Evolutionary conservation across 768 basidiomycete species (phyloP).

Genomic region (Chlorophyllum brunneum): DNA sequence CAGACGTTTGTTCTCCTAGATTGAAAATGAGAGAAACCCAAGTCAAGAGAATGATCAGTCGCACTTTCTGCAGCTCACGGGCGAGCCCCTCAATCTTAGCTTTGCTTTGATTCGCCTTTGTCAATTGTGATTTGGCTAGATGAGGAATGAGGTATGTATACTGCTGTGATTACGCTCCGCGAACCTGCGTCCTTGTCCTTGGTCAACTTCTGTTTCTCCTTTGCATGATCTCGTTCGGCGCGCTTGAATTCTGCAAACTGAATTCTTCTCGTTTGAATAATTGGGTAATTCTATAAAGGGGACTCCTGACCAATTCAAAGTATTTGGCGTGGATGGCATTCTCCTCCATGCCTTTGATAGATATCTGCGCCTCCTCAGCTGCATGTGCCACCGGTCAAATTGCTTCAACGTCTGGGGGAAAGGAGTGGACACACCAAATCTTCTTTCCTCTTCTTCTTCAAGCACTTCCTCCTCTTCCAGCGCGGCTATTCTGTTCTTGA

Average conservation of each 20-base stretch:
- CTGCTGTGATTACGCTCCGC: not conserved
- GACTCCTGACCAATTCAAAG: slow-evolving; percentile 70
- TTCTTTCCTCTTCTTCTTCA: slow-evolving; percentile 83
- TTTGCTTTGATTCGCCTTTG: slow-evolving; percentile 86
- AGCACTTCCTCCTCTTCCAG: slow-evolving; percentile 84
- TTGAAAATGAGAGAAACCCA: slow-evolving; percentile 5
- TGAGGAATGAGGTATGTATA: not conserved
- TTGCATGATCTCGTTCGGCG: slow-evolving; percentile 83
- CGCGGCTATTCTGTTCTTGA: slow-evolving; percentile 86
- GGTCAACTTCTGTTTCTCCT: slow-evolving; percentile 86
- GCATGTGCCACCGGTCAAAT: slow-evolving; percentile 17
- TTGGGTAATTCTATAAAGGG: slow-evolving; percentile 14
- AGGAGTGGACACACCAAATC: slow-evolving; percentile 53
- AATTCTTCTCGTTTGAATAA: slow-evolving; percentile 17
- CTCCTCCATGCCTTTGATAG: slow-evolving; percentile 79
- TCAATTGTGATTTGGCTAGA: slow-evolving; percentile 77
- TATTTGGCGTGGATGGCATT: slow-evolving; percentile 83
- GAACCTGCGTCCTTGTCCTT: slow-evolving; percentile 91
- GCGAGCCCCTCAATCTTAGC: slow-evolving; percentile 88
- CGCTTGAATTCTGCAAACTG: slow-evolving; percentile 89
- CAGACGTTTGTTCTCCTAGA: slow-evolving; percentile 84
- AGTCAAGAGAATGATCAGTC: slow-evolving; percentile 17
- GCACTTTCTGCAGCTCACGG: slow-evolving; percentile 84
- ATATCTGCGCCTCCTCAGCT: slow-evolving; percentile 89
- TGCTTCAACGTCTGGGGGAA: slow-evolving; percentile 15